Base-by-base conservation (phyloP, 345 rosid species). In the Raphanus raphanistrum region DNA sequence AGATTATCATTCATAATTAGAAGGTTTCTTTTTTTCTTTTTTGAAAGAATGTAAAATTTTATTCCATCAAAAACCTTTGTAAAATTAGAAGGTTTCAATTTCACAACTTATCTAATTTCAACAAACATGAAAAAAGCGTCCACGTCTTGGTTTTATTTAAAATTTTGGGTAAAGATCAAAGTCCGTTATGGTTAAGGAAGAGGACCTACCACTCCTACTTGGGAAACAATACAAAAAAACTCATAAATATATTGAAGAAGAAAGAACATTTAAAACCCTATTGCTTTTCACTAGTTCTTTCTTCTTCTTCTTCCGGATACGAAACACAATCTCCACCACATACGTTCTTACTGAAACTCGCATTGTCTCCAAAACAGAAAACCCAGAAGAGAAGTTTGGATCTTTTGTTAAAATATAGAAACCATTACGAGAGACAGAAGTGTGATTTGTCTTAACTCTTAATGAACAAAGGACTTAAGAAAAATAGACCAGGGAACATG, bases 171-270 rank as follows among this genome's bases (percentile, higher is more conserved):
- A 67, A 79, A 60, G 27, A 67, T 43, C 63, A 73, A 79, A 60
- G 48, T 79, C 65, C 32, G 73, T 72, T 72, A 67, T 73, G 74
- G 65, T 66, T 79, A 7, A 66, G 69, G 69, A 72, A n/a, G 33
- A 62, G 80, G 82, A 74, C 79, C 72, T 63, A 73, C 79, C 55
- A 43, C 31, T 63, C 79, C 82, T 80, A 80, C 41, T 70, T 70
- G 71, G 41, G 72, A 32, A 64, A 70, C 71, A 69, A 79, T 68
- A 67, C 75, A 80, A 80, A 73, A 79, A 5, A 11, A 11, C 52
- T 54, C 74, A 61, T 25, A 12, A 62, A 67, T 72, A 71, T 6
- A 35, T 35, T 35, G 59, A 48, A 13, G 55, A 2, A 50, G 16
- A 78, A 78, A 73, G 73, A 58, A 31, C 58, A 70, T 26, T 62